Evolutionary conservation across 2,329 filamentous ascomycete genomes (phyloP), one percentile per base, ranked within the genome.

Genomic region (Neopestalotiopsis clavispora): DNA sequence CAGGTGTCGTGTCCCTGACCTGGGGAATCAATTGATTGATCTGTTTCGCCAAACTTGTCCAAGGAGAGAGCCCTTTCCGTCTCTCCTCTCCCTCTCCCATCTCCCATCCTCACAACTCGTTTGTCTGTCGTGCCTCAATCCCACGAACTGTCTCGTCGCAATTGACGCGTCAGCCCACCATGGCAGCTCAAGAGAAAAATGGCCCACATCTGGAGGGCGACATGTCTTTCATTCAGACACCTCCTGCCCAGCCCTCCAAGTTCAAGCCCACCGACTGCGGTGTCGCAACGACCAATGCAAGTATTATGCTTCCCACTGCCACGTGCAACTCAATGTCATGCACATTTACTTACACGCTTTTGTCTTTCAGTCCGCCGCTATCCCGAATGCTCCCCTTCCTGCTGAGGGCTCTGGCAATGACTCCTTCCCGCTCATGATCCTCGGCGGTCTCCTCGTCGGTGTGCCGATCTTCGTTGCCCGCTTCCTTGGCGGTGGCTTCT

Each of bases 311-410:
- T 9, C 32, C 4, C 4, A 60, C 20, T 34, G n/a, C 10, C 14
- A 40, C 32, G 14, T 59, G 23, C 60, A 38, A 40, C 32, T 63
- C 60, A 20, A 45, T 38, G 32, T 12, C 20, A 38, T 38, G n/a
- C 14, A 14, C 60, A 63, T n/a, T 38, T 38, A 60, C 13, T 38
- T 10, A 32, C 40, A 30, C 58, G 38, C 32, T 14, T 57, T 62
- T 28, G 13, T 14, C 7, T 34, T 62, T 13, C 78, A 95, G 94
- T 94, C 89, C 77, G 91, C 93, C 52, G 84, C 94, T 71, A 97
- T 98, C 84, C 92, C 95, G 80, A 98, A 98, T 89, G 92, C 92
- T 63, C 94, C 95, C 72, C 89, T 98, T 45, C 95, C 95, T 38
- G 94, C 94, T 73, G 95, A 98, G 80, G 93, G 89, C 64, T 84